Evolutionary conservation across 139 green algal genomes (phyloP), one percentile per base, ranked within the genome.

Genomic region (Coelastrella sp.): DNA sequence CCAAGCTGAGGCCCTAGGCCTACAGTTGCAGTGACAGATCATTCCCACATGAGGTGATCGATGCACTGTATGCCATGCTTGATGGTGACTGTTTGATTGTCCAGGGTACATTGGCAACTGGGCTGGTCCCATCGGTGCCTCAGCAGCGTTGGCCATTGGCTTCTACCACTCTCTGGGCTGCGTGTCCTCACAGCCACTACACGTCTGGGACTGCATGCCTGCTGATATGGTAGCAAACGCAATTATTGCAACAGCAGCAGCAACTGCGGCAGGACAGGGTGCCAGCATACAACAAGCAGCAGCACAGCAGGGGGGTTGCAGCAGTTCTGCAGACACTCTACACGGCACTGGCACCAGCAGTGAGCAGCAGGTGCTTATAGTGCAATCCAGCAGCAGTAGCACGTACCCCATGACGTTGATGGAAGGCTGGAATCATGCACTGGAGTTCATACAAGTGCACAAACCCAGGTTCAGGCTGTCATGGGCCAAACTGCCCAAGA

Each of bases 171-270:
- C 86, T 23, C n/a, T 81, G 60, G 20, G 7, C 5, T 84, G 74
- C 14, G 59, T 82, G 14, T 86, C 87, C 5, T 86, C 79, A 79
- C 74, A 91, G 56, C 81, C 92, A 6, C 83, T 78, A 32, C 89
- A 92, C 71, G 77, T 94, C 14, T 90, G 94, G 47, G 95, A 96
- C 90, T 22, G 84, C 2, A 92, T 97, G 22, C 95, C 95, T 13
- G 94, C 90, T 19, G 95, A 97, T 80, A 17, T 94, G 3, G 93
- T 94, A 2, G 89, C 92, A 32, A 94, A 91, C 4, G 80, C 91
- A 5, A 92, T 94, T 4, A 73, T 97, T n/a, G 90, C 73, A 5
- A 91, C 92, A n/a, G 92, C 90, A 5, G 94, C 93, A 14, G 86
- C 83, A 32, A 57, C 83, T 7, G 83, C 83, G 10, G 83, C 83